A percentile compares a stretch with the other conserved stretches of the same genome.
These are phyloP conservation scores for Botrytis pseudocinerea DNA, from an alignment of 2,329 filamentous ascomycete genomes.

Conservation along the genomic window DNA sequence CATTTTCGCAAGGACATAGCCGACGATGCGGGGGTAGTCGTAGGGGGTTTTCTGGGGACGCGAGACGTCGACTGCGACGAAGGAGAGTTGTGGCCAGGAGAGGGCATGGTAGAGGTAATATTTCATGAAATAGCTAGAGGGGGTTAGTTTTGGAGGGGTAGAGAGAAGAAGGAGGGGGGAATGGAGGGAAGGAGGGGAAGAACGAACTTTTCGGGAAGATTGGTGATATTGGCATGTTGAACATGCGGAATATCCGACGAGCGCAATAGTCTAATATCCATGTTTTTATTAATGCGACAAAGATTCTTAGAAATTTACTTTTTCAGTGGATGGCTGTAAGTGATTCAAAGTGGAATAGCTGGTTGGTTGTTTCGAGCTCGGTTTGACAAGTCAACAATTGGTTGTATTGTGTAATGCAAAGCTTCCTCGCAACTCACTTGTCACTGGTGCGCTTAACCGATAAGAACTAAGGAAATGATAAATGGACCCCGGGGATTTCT, in stretches of 20 bases:
- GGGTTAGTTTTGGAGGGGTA: background rate
- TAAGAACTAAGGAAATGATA: constrained; percentile 4
- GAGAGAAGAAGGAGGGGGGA: background rate
- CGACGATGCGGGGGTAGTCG: constrained; percentile 95
- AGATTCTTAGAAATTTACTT: background rate
- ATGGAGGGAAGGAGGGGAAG: background rate
- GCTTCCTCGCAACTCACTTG: background rate
- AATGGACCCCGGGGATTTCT: constrained; percentile 2
- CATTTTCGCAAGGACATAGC: constrained; percentile 99
- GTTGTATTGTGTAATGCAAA: background rate
- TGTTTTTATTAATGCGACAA: constrained; percentile 46
- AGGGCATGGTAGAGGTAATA: constrained; percentile 99
- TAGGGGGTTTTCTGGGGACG: constrained; percentile 75
- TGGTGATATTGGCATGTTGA: constrained; percentile 98
- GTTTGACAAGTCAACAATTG: background rate
- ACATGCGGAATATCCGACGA: constrained; percentile 85
- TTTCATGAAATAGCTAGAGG: constrained; percentile 83
- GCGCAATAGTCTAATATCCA: constrained; percentile 88
- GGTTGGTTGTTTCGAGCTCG: background rate
- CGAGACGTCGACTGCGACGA: constrained; percentile 90
- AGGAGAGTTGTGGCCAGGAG: constrained; percentile 96
- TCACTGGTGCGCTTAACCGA: background rate
- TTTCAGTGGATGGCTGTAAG: background rate
- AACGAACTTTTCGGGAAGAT: constrained; percentile 81
- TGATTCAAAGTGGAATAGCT: background rate